Base-by-base conservation (phyloP, 2,329 filamentous ascomycete species). In the Phialophora verrucosa region DNA sequence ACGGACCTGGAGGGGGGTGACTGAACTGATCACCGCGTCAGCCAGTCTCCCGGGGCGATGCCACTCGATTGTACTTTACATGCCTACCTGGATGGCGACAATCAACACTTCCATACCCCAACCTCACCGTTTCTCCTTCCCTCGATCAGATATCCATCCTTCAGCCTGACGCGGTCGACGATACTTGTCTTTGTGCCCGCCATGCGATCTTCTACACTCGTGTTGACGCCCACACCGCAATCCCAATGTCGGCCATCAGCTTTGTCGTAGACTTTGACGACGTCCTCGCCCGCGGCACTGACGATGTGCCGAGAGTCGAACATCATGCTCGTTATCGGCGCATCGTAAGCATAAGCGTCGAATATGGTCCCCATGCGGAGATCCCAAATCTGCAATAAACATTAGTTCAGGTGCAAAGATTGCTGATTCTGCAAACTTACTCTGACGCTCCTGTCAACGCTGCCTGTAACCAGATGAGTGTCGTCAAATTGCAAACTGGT, bases 181-280 rank as follows among this genome's bases (percentile, higher is more conserved):
- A 90, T 84, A 14, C 88, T 85, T 6, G 89, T 85, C 63, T 82
- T 84, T 72, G 87, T 88, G 12, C 85, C 87, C 64, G 88, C 85
- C 60, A 90, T 88, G 23, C 88, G 87, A 66, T 89, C 89, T 11
- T 80, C 77, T 3, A 71, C 70, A 6, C 49, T 67, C 7, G 62
- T 59, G 2, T 84, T 85, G 56, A 91, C 87, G 42, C 93, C 94
- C 2, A 92, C 89, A 61, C 95, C 95, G 78, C 93, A 97, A 78
- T 97, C 92, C 95, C 95, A 99, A 78, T 98, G 95, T 68, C 92
- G 84, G 49, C 93, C 93, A 76, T 99, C 95, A 2, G 92, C 90
- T 84, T 98, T 98, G 81, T 99, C 95, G 81, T 98, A 99, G 66
- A 99, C 91, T 81, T 99, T 99, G 73, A 95, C 93, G 27, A 98